Percentiles rank a stretch among this genome's conserved stretches.
Conservation (phyloP, 768 basidiomycete genomes). For the Chiua virens region DNA sequence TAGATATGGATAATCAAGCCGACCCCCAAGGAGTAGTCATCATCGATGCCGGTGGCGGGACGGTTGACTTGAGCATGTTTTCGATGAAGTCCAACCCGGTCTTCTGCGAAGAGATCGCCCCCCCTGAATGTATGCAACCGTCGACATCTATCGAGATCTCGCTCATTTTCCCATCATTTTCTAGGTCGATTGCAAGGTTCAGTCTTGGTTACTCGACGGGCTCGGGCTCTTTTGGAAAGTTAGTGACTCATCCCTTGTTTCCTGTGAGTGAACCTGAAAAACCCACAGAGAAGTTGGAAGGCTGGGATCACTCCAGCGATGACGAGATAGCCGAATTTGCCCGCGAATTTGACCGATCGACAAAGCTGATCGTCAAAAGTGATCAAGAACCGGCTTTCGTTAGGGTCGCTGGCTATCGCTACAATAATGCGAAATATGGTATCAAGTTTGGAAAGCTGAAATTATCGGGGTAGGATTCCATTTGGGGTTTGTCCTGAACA, state of each 20-base stretch:
- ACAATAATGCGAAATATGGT: no score
- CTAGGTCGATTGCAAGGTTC: no score
- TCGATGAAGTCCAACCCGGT: no score
- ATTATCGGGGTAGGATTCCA: slow-evolving; percentile 1
- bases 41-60: slow-evolving; percentile 43
- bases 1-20: slow-evolving; percentile 3
- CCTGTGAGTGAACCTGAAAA: neutral
- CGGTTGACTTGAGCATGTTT: slow-evolving; percentile 34
- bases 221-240: slow-evolving; percentile 38
- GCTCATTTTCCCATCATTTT: neutral
- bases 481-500: neutral
- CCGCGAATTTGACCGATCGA: no score
- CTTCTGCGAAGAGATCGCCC: slow-evolving; percentile 35
- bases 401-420: no score
- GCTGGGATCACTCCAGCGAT: slow-evolving; percentile 1
- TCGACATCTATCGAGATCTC: neutral
- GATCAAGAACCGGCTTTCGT: no score
- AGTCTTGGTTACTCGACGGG: slow-evolving; percentile 44
- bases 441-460: no score
- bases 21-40: slow-evolving; percentile 37
- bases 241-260: neutral
- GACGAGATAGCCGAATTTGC: no score
- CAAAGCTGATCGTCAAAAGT: no score
- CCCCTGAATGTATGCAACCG: slow-evolving; percentile 23
- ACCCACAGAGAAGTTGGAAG: slow-evolving; percentile 3